phyloP scores from a whole-genome alignment of 805 yeast species.

The Candida vaughaniae region DNA sequence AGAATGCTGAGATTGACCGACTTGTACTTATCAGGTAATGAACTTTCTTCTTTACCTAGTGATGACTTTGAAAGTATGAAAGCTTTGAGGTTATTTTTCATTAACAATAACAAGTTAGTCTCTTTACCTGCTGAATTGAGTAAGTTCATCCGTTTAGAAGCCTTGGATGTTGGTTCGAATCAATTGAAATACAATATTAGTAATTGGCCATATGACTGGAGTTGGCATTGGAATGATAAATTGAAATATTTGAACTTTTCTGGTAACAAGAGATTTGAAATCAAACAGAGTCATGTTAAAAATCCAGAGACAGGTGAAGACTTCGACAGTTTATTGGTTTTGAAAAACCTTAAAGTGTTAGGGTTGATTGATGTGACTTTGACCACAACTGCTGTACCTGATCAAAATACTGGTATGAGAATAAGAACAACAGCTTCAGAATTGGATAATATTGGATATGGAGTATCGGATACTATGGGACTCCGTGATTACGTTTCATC shows the following conservation, averaged over 20 bases:
- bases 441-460: conserved; percentile 73
- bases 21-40: conserved; percentile 81
- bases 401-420: conserved; percentile 77
- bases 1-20: conserved; percentile 57
- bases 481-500: conserved; percentile 60
- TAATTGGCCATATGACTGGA: conserved; percentile 96
- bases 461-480: conserved; percentile 88
- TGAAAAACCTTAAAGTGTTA: conserved; percentile 67
- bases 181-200: conserved; percentile 87
- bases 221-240: conserved; percentile 83
- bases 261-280: conserved; percentile 89
- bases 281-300: conserved; percentile 60
- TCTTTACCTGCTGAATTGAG: conserved; percentile 88
- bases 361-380: conserved; percentile 96
- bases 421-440: conserved; percentile 88
- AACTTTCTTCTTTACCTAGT: conserved; percentile 72
- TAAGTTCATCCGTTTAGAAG: conserved; percentile 58
- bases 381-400: conserved; percentile 86
- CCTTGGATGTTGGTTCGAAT: conserved; percentile 89
- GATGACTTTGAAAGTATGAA: conserved; percentile 74
- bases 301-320: conserved; percentile 60
- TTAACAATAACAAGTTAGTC: conserved; percentile 83
- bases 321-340: conserved; percentile 60
- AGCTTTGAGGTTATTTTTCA: conserved; percentile 56
- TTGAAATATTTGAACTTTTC: conserved; percentile 83